Evolutionary conservation across 768 basidiomycete species (phyloP).

Genomic region (Suillus variegatus): DNA sequence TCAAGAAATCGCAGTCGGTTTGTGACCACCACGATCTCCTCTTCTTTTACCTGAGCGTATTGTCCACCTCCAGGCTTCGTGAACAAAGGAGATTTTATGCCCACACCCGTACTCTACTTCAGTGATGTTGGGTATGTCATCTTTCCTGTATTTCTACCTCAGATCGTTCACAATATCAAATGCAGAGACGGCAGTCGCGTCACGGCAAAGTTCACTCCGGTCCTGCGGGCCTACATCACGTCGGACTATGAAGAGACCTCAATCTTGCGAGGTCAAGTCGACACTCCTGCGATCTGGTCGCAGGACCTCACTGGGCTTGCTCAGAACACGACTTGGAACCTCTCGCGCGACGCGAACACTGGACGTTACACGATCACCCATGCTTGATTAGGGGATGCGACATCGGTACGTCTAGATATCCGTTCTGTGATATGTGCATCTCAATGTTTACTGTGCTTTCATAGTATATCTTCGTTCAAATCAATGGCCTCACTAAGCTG

Average conservation of each 20-base stretch:
- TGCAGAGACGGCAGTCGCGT: not conserved
- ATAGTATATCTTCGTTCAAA: not conserved
- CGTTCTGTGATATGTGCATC: too few relatives aligned
- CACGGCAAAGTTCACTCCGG: not conserved
- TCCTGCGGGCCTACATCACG: constrained; percentile 1
- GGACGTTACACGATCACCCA: not conserved
- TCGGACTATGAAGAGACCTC: constrained; percentile 5
- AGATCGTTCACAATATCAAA: not conserved
- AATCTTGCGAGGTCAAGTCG: not conserved
- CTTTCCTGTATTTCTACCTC: not conserved
- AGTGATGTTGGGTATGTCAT: not conserved
- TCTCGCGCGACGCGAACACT: not conserved
- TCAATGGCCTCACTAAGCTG: not conserved
- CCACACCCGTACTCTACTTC: not conserved
- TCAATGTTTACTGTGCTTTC: not conserved
- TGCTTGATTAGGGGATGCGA: not conserved
- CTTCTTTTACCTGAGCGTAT: not conserved
- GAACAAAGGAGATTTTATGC: not conserved
- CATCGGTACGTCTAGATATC: not conserved
- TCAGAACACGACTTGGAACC: not conserved
- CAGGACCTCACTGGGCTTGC: not conserved
- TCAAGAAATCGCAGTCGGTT: not conserved
- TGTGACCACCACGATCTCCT: not conserved
- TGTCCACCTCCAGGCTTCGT: not conserved
- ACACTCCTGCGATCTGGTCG: not conserved